Percentiles rank a stretch among this genome's conserved stretches.
phyloP scores from a whole-genome alignment of 106 monocot genomes.

The Alisma plantagoaquatica region DNA sequence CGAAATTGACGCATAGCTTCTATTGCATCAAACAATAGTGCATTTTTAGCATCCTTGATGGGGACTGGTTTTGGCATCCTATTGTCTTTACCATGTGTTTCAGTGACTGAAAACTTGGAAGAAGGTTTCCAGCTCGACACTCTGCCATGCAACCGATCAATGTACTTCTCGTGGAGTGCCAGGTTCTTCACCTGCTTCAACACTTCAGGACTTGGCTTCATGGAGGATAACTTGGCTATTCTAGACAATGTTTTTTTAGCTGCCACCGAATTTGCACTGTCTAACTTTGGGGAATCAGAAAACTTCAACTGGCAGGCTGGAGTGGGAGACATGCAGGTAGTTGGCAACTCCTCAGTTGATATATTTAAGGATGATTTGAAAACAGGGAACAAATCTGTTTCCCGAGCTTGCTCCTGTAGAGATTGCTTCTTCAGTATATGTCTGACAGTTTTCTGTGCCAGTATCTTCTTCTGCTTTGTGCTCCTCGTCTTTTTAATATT shows the following conservation, averaged over 20 bases:
- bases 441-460: slow-evolving; percentile 5
- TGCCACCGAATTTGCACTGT: too few relatives aligned
- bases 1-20: slow-evolving; percentile 12
- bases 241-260: neutral
- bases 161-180: slow-evolving; percentile 11
- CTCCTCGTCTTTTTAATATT: neutral
- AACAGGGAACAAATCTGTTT: slow-evolving; percentile 9
- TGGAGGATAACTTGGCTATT: too few relatives aligned
- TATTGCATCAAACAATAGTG: slow-evolving; percentile 14
- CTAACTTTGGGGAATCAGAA: neutral
- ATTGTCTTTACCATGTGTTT: slow-evolving; percentile 3
- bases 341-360: neutral
- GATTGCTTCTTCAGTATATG: slow-evolving; percentile 14
- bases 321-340: neutral
- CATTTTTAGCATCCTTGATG: slow-evolving; percentile 13
- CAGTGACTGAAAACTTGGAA: neutral
- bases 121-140: slow-evolving; percentile 2
- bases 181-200: slow-evolving; percentile 7
- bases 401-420: neutral
- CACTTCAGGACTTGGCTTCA: slow-evolving; percentile 4
- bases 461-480: neutral
- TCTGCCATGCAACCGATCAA: slow-evolving; percentile 9
- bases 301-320: neutral
- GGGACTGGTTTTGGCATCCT: neutral
- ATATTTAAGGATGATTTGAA: neutral